A percentile compares a stretch with the other conserved stretches of the same genome.
Evolutionary conservation across 1,284 basidiomycete genomes (phyloP).

Genomic region (Mycena citricolor): DNA sequence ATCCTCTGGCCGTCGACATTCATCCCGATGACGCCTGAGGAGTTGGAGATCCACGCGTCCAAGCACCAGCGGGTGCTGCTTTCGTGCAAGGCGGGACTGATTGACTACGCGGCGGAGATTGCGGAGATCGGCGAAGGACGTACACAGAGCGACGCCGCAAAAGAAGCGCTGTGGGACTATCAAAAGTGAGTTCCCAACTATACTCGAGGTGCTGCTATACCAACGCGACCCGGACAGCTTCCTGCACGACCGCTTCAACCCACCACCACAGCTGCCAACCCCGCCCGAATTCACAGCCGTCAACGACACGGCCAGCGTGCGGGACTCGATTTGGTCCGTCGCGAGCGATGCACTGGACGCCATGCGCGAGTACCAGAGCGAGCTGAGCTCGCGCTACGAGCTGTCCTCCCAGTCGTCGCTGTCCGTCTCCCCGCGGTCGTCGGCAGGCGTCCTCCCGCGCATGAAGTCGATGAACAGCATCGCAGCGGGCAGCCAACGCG

Average conservation of each 20-base stretch:
- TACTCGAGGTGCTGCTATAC: conserved; percentile 2
- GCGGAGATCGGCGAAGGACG: conserved; percentile 32
- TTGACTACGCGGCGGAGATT: conserved; percentile 35
- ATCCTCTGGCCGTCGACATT: conserved; percentile 38
- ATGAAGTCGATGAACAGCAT: neutral
- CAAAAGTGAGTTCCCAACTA: conserved; percentile 30
- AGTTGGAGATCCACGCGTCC: conserved; percentile 36
- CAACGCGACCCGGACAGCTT: conserved; percentile 28
- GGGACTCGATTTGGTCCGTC: conserved; percentile 31
- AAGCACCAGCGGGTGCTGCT: conserved; percentile 36
- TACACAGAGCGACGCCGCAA: conserved; percentile 34
- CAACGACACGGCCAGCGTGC: conserved; percentile 27
- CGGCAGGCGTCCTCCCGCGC: neutral
- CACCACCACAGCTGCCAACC: conserved; percentile 23
- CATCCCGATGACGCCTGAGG: conserved; percentile 33
- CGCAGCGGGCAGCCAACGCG: no score
- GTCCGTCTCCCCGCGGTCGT: neutral
- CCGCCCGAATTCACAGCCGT: conserved; percentile 4
- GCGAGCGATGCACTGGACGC: conserved; percentile 34
- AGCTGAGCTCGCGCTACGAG: conserved; percentile 8
- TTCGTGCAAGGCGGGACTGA: conserved; percentile 33
- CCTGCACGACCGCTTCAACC: conserved; percentile 36
- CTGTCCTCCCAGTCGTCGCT: neutral
- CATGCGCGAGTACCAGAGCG: conserved; percentile 37
- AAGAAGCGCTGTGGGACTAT: conserved; percentile 40